Conservation (phyloP, 306 rosid species). For the Quercus bicolor region DNA sequence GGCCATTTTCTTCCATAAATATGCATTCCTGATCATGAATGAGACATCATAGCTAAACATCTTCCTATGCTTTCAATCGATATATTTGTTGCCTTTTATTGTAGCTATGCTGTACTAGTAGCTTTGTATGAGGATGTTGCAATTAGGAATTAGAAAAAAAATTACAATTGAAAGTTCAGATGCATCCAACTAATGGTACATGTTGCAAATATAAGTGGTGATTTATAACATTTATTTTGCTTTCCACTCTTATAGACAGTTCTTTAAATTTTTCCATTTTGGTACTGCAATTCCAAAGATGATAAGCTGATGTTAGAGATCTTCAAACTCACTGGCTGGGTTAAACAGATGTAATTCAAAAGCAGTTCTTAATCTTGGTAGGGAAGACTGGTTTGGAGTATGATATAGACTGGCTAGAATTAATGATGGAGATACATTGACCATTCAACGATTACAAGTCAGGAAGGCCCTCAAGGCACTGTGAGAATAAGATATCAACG, state of each 20-base stretch:
- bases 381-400: no score
- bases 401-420: no score
- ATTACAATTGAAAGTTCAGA: no score
- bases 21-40: neutral
- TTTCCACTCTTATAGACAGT: neutral
- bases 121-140: no score
- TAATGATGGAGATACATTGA: no score
- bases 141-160: no score
- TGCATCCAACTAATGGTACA: neutral
- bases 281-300: neutral
- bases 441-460: no score
- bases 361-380: neutral
- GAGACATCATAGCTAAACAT: neutral
- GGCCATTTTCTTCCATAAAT: neutral
- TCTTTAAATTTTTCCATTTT: neutral
- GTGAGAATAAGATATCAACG: no score
- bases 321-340: neutral
- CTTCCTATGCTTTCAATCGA: neutral
- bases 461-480: no score
- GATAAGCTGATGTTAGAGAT: neutral
- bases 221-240: neutral
- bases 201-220: neutral
- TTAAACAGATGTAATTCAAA: neutral
- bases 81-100: neutral
- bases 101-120: neutral